Conservation (phyloP, 1,284 basidiomycete species). For the Athelia psychrophila region DNA sequence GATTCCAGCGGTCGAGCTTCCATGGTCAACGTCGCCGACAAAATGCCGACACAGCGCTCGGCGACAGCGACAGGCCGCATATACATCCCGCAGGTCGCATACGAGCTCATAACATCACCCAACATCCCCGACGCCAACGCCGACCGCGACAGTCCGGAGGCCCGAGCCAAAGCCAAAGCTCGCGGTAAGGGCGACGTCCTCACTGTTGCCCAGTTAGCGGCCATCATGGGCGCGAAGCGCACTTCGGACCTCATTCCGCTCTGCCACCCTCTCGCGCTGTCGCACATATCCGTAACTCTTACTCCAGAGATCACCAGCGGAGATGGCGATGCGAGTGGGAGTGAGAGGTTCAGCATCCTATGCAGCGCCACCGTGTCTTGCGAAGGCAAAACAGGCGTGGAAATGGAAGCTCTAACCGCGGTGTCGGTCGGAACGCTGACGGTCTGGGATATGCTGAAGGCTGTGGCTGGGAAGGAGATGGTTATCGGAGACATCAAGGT, state of each 20-base stretch:
- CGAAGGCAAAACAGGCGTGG: constrained; percentile 83
- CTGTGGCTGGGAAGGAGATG: constrained; percentile 85
- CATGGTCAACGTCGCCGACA: constrained; percentile 81
- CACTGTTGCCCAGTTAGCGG: constrained; percentile 78
- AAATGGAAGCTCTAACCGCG: constrained; percentile 92
- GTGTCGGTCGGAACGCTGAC: constrained; percentile 79
- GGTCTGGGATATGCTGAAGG: constrained; percentile 93
- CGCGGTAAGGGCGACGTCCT: constrained; percentile 75
- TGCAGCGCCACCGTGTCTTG: constrained; percentile 71
- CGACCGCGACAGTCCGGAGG: constrained; percentile 16
- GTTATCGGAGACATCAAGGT: constrained; percentile 68
- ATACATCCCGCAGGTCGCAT: constrained; percentile 63
- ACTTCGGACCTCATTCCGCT: constrained; percentile 83
- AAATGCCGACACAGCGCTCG: constrained; percentile 60
- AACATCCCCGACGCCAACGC: constrained; percentile 20
- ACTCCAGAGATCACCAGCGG: constrained; percentile 33
- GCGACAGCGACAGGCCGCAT: constrained; percentile 83
- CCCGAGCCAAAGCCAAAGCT: constrained; percentile 44
- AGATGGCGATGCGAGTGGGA: constrained; percentile 4
- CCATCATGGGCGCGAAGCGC: constrained; percentile 84
- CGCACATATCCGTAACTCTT: constrained; percentile 65
- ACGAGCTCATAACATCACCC: constrained; percentile 52
- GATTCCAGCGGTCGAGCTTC: constrained; percentile 63
- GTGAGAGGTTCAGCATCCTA: constrained; percentile 46
- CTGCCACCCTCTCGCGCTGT: constrained; percentile 77